These are phyloP conservation scores for Firmiana major DNA, from an alignment of 345 rosid genomes.

Conservation along the genomic window DNA sequence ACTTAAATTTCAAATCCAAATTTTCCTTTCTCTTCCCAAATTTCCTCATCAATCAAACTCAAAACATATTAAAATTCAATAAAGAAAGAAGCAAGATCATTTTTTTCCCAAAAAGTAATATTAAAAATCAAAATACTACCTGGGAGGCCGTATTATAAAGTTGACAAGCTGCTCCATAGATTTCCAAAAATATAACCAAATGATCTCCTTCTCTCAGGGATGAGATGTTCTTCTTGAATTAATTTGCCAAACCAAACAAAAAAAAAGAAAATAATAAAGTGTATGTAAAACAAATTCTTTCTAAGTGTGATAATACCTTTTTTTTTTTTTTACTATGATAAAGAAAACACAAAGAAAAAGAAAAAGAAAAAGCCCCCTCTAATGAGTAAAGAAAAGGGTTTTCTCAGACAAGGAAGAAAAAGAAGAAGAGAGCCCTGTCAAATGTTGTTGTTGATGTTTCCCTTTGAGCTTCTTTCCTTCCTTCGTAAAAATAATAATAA, in stretches of 20 bases:
- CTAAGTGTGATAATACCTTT: neutral
- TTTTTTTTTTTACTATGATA: neutral
- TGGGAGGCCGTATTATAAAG: slow-evolving; percentile 96
- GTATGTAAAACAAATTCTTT: neutral
- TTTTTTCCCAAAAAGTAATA: neutral
- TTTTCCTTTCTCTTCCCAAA: neutral
- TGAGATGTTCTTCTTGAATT: neutral
- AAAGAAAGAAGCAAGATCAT: neutral
- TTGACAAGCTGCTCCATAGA: slow-evolving; percentile 90
- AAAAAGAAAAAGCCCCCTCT: neutral
- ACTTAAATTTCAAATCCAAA: neutral
- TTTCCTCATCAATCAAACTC: slow-evolving; percentile 20
- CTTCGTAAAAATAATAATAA: too few relatives aligned
- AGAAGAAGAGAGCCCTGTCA: neutral
- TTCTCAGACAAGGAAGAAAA: neutral
- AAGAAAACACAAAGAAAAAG: neutral
- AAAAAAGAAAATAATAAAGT: neutral
- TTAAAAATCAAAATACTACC: slow-evolving; percentile 35
- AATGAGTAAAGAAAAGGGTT: slow-evolving; percentile 13
- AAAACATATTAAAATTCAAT: slow-evolving; percentile 8
- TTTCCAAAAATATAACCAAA: slow-evolving; percentile 15
- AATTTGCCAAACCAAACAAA: neutral
- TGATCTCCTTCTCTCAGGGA: neutral
- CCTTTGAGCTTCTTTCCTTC: slow-evolving; percentile 13
- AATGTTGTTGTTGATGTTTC: slow-evolving; percentile 13